Evolutionary conservation across 495 filamentous ascomycete genomes (phyloP).

Genomic region (Neurospora africana): DNA sequence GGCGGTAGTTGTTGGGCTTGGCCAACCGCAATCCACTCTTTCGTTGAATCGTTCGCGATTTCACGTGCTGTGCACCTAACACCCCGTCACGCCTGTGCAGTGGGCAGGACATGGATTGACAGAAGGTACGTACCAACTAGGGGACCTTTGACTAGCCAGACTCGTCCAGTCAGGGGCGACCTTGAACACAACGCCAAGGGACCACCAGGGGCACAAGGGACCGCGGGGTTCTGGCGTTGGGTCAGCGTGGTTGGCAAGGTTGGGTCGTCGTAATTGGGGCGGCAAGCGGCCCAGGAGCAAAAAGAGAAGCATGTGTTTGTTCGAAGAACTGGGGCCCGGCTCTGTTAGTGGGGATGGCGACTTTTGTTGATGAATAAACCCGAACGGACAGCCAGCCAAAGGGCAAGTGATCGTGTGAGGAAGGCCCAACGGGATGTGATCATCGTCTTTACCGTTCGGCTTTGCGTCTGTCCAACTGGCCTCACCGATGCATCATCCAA

Average conservation of each 20-base stretch:
- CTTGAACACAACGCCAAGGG: background rate
- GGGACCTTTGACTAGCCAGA: background rate
- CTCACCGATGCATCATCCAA: background rate
- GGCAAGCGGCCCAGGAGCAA: background rate
- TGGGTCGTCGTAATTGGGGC: background rate
- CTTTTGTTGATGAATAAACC: background rate
- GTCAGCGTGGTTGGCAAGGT: background rate
- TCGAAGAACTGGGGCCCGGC: background rate
- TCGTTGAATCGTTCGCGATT: background rate
- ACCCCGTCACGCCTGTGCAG: background rate
- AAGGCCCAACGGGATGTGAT: background rate
- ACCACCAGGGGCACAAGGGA: background rate
- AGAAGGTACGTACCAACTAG: background rate
- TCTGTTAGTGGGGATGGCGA: constrained; percentile 5
- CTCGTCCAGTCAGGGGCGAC: background rate
- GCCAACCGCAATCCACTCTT: background rate
- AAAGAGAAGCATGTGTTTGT: background rate
- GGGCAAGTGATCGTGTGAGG: constrained; percentile 19
- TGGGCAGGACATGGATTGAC: background rate
- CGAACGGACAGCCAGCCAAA: background rate
- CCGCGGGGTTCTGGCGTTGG: background rate
- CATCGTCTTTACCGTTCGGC: background rate
- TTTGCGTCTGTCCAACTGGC: background rate
- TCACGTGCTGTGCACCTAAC: background rate
- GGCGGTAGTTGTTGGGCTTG: background rate